phyloP scores from a whole-genome alignment of 129 eudicot genomes.

The Erigeron canadensis region DNA sequence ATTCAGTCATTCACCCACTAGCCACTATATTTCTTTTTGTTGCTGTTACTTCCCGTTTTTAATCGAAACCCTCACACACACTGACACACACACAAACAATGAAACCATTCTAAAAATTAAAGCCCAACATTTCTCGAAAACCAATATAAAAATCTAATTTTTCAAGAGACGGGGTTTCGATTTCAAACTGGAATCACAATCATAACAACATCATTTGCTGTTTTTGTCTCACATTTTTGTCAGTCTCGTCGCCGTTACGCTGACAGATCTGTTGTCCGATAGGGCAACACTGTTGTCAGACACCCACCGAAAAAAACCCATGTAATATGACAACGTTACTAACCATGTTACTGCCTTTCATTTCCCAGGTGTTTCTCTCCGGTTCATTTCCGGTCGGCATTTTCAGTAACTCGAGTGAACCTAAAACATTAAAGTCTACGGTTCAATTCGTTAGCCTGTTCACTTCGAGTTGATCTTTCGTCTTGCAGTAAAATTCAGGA shows the following conservation, averaged over 20 bases:
- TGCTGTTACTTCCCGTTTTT: neutral
- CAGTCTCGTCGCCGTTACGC: slow-evolving; percentile 2
- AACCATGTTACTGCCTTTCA: slow-evolving; percentile 64
- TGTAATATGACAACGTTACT: slow-evolving; percentile 33
- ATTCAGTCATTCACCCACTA: too few species aligned
- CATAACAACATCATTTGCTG: slow-evolving; percentile 28
- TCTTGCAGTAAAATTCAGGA: slow-evolving; percentile 13
- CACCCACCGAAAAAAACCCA: slow-evolving; percentile 33
- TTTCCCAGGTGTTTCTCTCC: slow-evolving; percentile 68
- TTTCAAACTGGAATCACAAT: neutral
- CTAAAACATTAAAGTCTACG: slow-evolving; percentile 60
- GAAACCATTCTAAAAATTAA: too few species aligned
- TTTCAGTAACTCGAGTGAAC: slow-evolving; percentile 54
- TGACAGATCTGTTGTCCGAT: slow-evolving; percentile 64
- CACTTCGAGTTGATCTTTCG: slow-evolving; percentile 53
- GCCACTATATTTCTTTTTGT: too few species aligned
- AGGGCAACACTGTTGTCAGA: slow-evolving; percentile 69
- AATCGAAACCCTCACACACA: neutral
- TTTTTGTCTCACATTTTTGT: slow-evolving; percentile 3
- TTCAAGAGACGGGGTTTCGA: neutral
- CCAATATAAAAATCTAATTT: neutral
- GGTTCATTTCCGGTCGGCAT: slow-evolving; percentile 55
- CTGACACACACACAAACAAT: too few species aligned
- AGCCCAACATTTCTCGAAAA: too few species aligned
- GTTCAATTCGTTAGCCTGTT: slow-evolving; percentile 59